Conservation (phyloP, 2,329 filamentous ascomycete species). For the Dothideomycetes sp. region DNA sequence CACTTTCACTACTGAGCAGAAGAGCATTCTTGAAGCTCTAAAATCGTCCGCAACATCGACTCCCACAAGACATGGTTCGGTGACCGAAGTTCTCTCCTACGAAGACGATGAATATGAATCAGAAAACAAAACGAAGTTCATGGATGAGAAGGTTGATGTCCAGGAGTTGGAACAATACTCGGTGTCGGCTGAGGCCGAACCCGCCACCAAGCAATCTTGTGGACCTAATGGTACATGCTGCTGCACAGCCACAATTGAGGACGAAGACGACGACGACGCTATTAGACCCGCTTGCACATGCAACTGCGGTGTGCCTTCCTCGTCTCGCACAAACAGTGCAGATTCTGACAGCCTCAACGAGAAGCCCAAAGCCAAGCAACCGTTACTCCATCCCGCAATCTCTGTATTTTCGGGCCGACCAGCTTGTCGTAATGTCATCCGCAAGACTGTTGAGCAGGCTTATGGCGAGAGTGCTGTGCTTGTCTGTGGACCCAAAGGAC, state of each 20-base stretch:
- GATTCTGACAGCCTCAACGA: slow-evolving; percentile 11
- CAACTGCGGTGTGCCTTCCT: slow-evolving; percentile 26
- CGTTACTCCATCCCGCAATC: slow-evolving; percentile 26
- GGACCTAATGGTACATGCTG: slow-evolving; percentile 34
- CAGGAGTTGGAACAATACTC: slow-evolving; percentile 19
- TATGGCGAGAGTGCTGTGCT: slow-evolving; percentile 54
- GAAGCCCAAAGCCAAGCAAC: slow-evolving; percentile 13
- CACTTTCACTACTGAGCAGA: slow-evolving; percentile 35
- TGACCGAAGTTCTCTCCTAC: slow-evolving; percentile 16
- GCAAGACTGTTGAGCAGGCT: slow-evolving; percentile 48
- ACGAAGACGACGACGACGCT: slow-evolving; percentile 31
- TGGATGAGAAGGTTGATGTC: slow-evolving; percentile 22
- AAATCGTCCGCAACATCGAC: slow-evolving; percentile 15
- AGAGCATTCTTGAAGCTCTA: slow-evolving; percentile 20
- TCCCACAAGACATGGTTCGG: slow-evolving; percentile 20
- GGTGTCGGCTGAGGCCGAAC: slow-evolving; percentile 7
- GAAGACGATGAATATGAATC: background rate
- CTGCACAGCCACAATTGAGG: slow-evolving; percentile 40
- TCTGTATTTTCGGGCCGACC: slow-evolving; percentile 44
- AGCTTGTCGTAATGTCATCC: slow-evolving; percentile 41
- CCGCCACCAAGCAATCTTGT: slow-evolving; percentile 19
- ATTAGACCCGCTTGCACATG: slow-evolving; percentile 25
- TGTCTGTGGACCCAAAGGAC: slow-evolving; percentile 49
- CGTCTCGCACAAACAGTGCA: slow-evolving; percentile 19
- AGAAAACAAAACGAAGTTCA: slow-evolving; percentile 9